Evolutionary conservation across 1,139 yeast genomes (phyloP), one percentile per base, ranked within the genome.

Genomic region (Saccharomycopsis phalli): DNA sequence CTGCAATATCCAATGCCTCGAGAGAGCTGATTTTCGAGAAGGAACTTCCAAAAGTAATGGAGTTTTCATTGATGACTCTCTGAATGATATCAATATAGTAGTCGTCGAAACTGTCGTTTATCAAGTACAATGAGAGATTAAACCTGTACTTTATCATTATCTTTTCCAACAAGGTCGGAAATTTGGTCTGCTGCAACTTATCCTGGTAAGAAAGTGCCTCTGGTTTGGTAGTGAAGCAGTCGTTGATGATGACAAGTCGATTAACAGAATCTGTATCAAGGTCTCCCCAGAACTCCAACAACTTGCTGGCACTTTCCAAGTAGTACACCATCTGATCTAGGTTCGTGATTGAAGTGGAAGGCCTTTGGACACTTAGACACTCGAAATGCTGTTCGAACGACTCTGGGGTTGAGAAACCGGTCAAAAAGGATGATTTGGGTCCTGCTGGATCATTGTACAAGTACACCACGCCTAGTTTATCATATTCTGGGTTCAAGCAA

Each of bases 291-390:
- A 42, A 38, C 13, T 43, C 40, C 11, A 41, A 21, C 4, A 44
- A n/a, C 31, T 34, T 38, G n/a, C 33, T 42, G 2, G 39, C 32
- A 5, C 42, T 71, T 41, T 70, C 71, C 42, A 78, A 69, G 56
- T 76, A 86, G 42, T 82, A 65, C 48, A 83, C 83, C 53, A 83
- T 86, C 55, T 88, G 95, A 51, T 82, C 91, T 38, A 71, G 68
- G 49, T 80, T 82, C 47, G 67, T 69, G 47, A 77, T 80, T 11
- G 71, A 58, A 10, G n/a, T 8, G 7, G 17, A 32, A 8, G 25
- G 28, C 13, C 36, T 31, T 10, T 31, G 17, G 5, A 31, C 31
- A 11, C 20, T n/a, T 8, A 46, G 35, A 11, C 23, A 16, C 19
- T 36, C 27, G 23, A 37, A 31, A 14, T 36, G 43, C 22, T 43